Conservation (phyloP, 768 basidiomycete species). For the Exsudoporus frostii region DNA sequence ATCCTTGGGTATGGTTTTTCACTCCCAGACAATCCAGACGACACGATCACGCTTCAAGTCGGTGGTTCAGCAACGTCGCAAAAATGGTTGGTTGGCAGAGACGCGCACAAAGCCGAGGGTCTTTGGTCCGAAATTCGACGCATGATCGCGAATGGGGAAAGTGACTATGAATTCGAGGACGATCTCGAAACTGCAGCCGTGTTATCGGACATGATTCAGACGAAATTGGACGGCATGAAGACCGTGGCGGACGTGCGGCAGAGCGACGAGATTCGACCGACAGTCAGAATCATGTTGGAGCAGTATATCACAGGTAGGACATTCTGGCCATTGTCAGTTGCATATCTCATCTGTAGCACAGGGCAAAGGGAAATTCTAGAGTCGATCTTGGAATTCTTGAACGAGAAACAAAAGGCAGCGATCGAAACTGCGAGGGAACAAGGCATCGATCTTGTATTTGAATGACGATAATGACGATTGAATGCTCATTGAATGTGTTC, state of each 20-base stretch:
- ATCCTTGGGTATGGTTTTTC: slow-evolving; percentile 93
- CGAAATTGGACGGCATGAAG: slow-evolving; percentile 50
- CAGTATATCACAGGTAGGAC: slow-evolving; percentile 64
- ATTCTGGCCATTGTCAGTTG: not conserved
- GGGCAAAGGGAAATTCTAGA: slow-evolving; percentile 60
- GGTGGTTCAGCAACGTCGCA: slow-evolving; percentile 43
- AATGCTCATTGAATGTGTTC: not conserved
- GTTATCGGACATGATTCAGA: slow-evolving; percentile 64
- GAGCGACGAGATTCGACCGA: slow-evolving; percentile 40
- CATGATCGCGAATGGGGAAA: slow-evolving; percentile 27
- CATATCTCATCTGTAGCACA: slow-evolving; percentile 17
- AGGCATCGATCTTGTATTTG: slow-evolving; percentile 55
- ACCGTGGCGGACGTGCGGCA: slow-evolving; percentile 18
- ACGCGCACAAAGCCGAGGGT: slow-evolving; percentile 50
- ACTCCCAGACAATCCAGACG: slow-evolving; percentile 74
- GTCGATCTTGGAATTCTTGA: slow-evolving; percentile 49
- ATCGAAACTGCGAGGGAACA: slow-evolving; percentile 46
- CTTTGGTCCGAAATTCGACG: slow-evolving; percentile 56
- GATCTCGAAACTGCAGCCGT: slow-evolving; percentile 65
- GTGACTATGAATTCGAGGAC: slow-evolving; percentile 46
- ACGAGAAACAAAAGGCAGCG: slow-evolving; percentile 45
- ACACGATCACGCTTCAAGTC: slow-evolving; percentile 78
- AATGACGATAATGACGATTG: slow-evolving; percentile 32
- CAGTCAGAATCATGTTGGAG: slow-evolving; percentile 62
- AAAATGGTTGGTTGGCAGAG: slow-evolving; percentile 64